Evolutionary conservation across 2,329 filamentous ascomycete species (phyloP).

Genomic region (Coniochaeta sp.): DNA sequence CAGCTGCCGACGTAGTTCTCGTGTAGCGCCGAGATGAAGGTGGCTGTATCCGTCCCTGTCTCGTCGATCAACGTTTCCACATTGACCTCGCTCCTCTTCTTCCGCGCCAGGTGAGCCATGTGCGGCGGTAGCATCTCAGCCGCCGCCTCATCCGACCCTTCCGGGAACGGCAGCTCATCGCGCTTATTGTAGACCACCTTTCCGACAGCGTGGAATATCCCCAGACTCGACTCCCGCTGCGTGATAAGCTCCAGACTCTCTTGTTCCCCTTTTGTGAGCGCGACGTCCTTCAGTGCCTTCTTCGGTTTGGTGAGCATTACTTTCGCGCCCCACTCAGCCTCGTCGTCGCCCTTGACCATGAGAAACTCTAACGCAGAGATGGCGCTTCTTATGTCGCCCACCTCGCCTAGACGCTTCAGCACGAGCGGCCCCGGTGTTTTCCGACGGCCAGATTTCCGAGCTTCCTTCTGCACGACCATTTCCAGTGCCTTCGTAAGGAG

Average conservation of each 20-base stretch:
- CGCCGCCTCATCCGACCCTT: slow-evolving; percentile 27
- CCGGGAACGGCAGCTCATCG: slow-evolving; percentile 41
- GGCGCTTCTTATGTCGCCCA: slow-evolving; percentile 90
- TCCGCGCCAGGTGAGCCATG: slow-evolving; percentile 49
- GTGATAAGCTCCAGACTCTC: slow-evolving; percentile 76
- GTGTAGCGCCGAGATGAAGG: slow-evolving; percentile 83
- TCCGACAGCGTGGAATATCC: slow-evolving; percentile 92
- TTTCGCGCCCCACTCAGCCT: slow-evolving; percentile 67
- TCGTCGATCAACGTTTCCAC: slow-evolving; percentile 82
- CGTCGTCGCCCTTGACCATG: slow-evolving; percentile 72
- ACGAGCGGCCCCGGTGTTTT: slow-evolving; percentile 73
- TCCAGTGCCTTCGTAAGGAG: slow-evolving; percentile 80
- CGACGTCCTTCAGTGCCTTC: slow-evolving; percentile 49
- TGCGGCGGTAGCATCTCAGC: slow-evolving; percentile 53
- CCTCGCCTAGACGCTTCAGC: slow-evolving; percentile 72
- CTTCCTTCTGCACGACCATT: slow-evolving; percentile 76
- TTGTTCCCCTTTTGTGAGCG: slow-evolving; percentile 68
- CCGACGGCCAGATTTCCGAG: slow-evolving; percentile 66
- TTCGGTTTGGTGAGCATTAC: slow-evolving; percentile 65
- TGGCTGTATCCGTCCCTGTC: slow-evolving; percentile 84
- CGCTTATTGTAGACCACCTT: slow-evolving; percentile 97
- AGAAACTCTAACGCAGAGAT: slow-evolving; percentile 88
- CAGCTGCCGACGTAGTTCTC: slow-evolving; percentile 92
- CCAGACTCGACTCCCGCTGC: slow-evolving; percentile 80
- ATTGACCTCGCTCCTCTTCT: slow-evolving; percentile 56